Conservation (phyloP, 371 early-diverging fungal species). For the Mucor circinelloides region DNA sequence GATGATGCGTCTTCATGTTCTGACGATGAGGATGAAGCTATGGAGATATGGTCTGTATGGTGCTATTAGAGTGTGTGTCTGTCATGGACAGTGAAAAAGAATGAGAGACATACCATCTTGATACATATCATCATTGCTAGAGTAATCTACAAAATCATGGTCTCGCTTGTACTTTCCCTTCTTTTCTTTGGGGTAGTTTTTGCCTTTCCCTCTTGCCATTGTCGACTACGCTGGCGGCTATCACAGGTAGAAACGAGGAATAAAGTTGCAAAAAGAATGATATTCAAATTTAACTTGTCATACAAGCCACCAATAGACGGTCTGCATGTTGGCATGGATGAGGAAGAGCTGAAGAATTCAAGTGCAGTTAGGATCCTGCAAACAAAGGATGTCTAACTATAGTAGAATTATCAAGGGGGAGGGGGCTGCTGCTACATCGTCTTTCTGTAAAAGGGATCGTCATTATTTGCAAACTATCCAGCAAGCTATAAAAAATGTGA, state of each 20-base stretch:
- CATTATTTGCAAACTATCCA: neutral
- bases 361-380: neutral
- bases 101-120: slow-evolving; percentile 4
- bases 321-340: neutral
- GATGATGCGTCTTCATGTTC: neutral
- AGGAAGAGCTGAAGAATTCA: too few species aligned
- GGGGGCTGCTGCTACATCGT: too few species aligned
- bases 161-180: slow-evolving; percentile 10
- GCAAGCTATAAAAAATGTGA: too few species aligned
- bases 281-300: neutral
- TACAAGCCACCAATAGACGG: neutral
- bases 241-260: neutral
- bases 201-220: slow-evolving; percentile 8
- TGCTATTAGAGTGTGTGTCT: neutral
- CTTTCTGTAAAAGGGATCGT: too few species aligned
- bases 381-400: too few species aligned
- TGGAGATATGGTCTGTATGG: slow-evolving; percentile 1
- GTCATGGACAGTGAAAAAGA: neutral
- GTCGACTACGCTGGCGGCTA: neutral
- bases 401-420: too few species aligned
- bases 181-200: neutral
- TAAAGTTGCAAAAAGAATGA: neutral
- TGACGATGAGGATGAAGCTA: neutral
- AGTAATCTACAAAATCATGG: slow-evolving; percentile 3
- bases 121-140: neutral